A percentile compares a stretch with the other conserved stretches of the same genome.
phyloP scores from a whole-genome alignment of 176 grass and related monocot genomes.

The Avena eriantha region DNA sequence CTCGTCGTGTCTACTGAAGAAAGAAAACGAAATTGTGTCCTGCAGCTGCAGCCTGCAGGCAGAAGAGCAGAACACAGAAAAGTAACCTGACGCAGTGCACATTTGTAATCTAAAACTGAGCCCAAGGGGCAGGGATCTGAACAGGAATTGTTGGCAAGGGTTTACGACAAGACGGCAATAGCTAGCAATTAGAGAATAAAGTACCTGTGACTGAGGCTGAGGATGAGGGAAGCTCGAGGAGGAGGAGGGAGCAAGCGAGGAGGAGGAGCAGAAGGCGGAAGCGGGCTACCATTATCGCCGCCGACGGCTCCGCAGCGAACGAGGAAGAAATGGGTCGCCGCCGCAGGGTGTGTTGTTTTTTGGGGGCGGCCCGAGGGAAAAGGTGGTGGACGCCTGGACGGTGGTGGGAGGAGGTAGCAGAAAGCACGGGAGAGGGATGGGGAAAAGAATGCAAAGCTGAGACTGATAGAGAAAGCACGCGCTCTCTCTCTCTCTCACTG shows the following conservation, averaged over 20 bases:
- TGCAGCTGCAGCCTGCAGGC: neutral
- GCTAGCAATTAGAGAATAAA: neutral
- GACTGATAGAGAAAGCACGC: neutral
- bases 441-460: neutral
- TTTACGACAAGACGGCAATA: neutral
- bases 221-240: slow-evolving; percentile 16
- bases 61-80: neutral
- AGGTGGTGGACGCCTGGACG: slow-evolving; percentile 2
- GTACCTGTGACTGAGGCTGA: neutral
- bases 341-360: slow-evolving; percentile 1
- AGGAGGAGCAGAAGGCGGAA: neutral
- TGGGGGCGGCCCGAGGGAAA: neutral
- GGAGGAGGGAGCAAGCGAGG: neutral
- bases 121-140: neutral
- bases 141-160: neutral
- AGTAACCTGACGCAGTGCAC: neutral
- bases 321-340: neutral
- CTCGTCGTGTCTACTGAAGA: neutral
- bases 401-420: neutral
- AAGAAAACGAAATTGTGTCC: neutral
- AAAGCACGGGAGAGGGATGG: slow-evolving; percentile 17
- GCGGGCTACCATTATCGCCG: slow-evolving; percentile 15
- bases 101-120: neutral
- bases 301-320: neutral
- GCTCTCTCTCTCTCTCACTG: neutral